Base-by-base conservation (phyloP, 768 basidiomycete genomes). In the Coprinellus micaceus region DNA sequence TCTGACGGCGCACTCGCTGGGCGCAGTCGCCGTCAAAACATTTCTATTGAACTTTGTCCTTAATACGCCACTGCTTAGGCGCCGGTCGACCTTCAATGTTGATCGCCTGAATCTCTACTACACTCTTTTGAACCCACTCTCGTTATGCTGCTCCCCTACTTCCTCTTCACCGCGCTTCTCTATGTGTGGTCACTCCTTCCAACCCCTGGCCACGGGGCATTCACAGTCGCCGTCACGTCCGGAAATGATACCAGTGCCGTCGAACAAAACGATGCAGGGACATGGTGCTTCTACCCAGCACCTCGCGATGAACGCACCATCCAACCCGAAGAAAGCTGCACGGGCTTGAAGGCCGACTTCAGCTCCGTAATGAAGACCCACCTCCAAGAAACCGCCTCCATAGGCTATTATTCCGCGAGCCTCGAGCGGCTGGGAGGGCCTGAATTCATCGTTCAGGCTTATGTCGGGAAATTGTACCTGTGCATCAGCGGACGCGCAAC, bases 201-300 rank as follows among this genome's bases (percentile, higher is more conserved):
- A 21, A 44, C 46, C 19, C 21, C 46, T 15, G 24, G 12, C 21
- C 6, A 47, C 12, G 46, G 10, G 2, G 46, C 46, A 7, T 47
- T 47, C 25, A 25, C 46, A 11, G 19, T 28, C 46, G 2, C 22
- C 19, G 46, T 47, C 6, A 47, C 46, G 7, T 47, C 46, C 12
- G 46, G 46, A 22, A 47, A 47, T 26, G 46, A 47, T 19, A 47
- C 46, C 10, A 47, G 46, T 19, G 25, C 25, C 46, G 28, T 47
- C 25, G 46, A 47, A 26, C 46, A 47, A 28, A 47, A 47, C 46
- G 25, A 28, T 9, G 46, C 46, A 1, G 21, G 3, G 12, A 25
- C 46, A 7, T 47, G 46, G 46, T 47, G 46, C 46, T 47, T 25
- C 46, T 47, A 47, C 46, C 46, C 46, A 25, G 46, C 46, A 13